Evolutionary conservation across 2,329 filamentous ascomycete genomes (phyloP).

Genomic region (Pseudocercospora ulei): DNA sequence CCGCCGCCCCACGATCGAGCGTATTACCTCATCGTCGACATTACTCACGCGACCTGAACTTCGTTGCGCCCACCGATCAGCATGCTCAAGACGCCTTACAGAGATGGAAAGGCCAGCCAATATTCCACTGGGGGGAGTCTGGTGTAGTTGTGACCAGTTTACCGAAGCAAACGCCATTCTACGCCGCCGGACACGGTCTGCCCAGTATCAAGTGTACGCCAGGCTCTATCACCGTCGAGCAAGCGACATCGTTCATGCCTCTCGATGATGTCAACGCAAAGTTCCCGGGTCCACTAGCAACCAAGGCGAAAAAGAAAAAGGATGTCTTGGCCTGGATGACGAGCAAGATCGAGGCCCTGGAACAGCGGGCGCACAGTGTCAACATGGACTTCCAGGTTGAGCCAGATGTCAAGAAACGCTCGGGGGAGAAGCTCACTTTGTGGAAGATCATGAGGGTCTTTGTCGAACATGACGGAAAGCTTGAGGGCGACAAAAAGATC

Average conservation of each 20-base stretch:
- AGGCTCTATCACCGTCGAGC: constrained; percentile 70
- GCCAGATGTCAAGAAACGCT: constrained; percentile 57
- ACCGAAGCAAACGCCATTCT: constrained; percentile 78
- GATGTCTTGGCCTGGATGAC: constrained; percentile 74
- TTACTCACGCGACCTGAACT: constrained; percentile 45
- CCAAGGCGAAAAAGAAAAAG: constrained; percentile 95
- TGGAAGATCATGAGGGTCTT: constrained; percentile 79
- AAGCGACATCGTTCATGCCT: constrained; percentile 62
- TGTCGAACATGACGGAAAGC: constrained; percentile 71
- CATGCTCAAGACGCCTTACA: constrained; percentile 62
- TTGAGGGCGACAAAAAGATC: constrained; percentile 63
- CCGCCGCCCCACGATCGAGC: constrained; percentile 15
- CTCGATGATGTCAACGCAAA: constrained; percentile 62
- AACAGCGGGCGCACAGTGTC: constrained; percentile 44
- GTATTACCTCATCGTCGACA: constrained; percentile 35
- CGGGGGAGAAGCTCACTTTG: constrained; percentile 68
- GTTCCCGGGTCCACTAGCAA: constrained; percentile 82
- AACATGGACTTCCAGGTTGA: constrained; percentile 45
- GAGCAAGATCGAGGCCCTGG: constrained; percentile 62
- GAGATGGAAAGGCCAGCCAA: constrained; percentile 80
- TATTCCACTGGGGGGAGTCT: constrained; percentile 80
- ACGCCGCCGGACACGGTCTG: constrained; percentile 59
- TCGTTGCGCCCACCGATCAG: constrained; percentile 49
- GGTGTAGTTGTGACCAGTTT: constrained; percentile 76
- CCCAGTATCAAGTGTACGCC: constrained; percentile 74